Evolutionary conservation across 1,284 basidiomycete species (phyloP).

Genomic region (Trametes polyzona): DNA sequence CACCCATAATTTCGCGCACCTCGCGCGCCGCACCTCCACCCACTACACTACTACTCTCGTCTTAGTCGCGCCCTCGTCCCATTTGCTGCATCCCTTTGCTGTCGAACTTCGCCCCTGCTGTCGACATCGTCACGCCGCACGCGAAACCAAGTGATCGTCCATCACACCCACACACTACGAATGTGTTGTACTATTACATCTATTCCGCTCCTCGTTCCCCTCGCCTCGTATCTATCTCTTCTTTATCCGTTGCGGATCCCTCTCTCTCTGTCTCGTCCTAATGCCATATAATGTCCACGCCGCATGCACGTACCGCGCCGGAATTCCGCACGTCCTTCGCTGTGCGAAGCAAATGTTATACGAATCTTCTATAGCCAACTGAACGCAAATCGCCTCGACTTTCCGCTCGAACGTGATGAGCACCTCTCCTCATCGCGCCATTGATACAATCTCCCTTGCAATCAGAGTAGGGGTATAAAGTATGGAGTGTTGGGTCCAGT

Average conservation of each 20-base stretch:
- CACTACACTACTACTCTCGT: background rate
- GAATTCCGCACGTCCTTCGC: too few species aligned
- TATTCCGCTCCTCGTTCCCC: background rate
- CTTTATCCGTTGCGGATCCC: background rate
- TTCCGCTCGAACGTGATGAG: too few species aligned
- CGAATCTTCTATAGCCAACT: too few species aligned
- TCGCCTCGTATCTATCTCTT: background rate
- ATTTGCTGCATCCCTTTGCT: constrained; percentile 17
- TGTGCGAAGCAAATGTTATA: too few species aligned
- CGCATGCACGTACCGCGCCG: background rate
- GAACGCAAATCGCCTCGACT: too few species aligned
- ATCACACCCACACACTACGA: background rate
- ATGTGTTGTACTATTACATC: constrained; percentile 10
- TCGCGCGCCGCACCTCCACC: background rate
- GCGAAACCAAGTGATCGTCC: background rate
- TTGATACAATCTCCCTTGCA: too few species aligned
- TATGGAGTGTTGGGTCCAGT: too few species aligned
- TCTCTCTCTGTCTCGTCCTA: background rate
- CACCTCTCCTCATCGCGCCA: too few species aligned
- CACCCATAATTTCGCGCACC: background rate
- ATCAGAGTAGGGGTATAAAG: too few species aligned
- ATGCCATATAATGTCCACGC: background rate
- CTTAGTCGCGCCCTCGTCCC: constrained; percentile 11
- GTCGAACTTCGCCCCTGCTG: constrained; percentile 4
- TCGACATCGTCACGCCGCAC: background rate